Evolutionary conservation across 257 asterid genomes (phyloP).

Genomic region (Primulina huaijiensis): DNA sequence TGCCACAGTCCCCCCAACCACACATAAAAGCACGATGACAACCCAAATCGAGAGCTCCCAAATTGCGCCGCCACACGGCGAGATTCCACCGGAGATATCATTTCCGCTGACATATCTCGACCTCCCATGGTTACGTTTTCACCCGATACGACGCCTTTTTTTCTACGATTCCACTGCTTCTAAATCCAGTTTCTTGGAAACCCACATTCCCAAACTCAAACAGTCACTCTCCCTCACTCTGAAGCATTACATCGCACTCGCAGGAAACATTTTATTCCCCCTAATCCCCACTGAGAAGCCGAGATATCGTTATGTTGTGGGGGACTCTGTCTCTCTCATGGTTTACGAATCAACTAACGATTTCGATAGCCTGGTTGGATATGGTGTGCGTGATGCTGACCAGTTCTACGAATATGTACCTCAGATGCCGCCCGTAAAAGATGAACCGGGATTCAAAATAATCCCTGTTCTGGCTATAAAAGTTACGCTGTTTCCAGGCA

Average conservation of each 20-base stretch:
- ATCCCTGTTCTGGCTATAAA: constrained; percentile 28
- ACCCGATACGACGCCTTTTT: constrained; percentile 39
- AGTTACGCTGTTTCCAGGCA: constrained; percentile 31
- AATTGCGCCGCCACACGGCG: constrained; percentile 32
- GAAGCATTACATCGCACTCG: constrained; percentile 38
- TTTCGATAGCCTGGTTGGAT: constrained; percentile 24
- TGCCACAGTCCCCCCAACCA: too few species aligned
- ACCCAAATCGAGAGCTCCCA: constrained; percentile 24
- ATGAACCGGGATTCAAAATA: constrained; percentile 1
- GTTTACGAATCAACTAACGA: constrained; percentile 32
- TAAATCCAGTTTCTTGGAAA: constrained; percentile 27
- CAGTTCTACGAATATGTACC: constrained; percentile 34
- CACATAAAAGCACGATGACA: constrained; percentile 15
- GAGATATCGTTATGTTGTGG: constrained; percentile 25
- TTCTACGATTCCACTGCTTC: constrained; percentile 37
- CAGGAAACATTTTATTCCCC: constrained; percentile 41
- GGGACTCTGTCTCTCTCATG: constrained; percentile 39
- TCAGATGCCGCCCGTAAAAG: constrained; percentile 13
- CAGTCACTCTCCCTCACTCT: constrained; percentile 41
- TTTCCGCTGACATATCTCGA: constrained; percentile 45
- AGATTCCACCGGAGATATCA: constrained; percentile 17
- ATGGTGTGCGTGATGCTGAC: constrained; percentile 27
- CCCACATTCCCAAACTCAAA: constrained; percentile 35
- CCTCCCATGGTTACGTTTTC: constrained; percentile 41
- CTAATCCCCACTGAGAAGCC: constrained; percentile 24